Evolutionary conservation across 192 early-diverging fungal genomes (phyloP).

Genomic region (Coemansia sp.): DNA sequence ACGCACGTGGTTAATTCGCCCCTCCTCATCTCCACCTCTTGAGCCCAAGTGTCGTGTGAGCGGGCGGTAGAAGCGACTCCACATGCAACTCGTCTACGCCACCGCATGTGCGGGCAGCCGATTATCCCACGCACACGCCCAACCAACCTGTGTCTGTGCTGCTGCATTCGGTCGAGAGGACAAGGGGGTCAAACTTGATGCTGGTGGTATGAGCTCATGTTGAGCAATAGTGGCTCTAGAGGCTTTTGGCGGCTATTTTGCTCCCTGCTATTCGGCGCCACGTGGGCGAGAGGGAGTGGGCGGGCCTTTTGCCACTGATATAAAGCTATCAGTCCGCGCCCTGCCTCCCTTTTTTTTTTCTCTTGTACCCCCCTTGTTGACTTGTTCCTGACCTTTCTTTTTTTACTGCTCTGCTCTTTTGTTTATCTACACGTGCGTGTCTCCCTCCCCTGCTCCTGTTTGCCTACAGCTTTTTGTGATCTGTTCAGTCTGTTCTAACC

Average conservation of each 20-base stretch:
- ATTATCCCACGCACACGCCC: slow-evolving; percentile 10
- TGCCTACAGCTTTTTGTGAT: neutral
- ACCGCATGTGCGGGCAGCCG: neutral
- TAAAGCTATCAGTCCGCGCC: neutral
- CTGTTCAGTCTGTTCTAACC: neutral
- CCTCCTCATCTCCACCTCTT: neutral
- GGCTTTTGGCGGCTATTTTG: slow-evolving; percentile 5
- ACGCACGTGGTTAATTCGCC: neutral
- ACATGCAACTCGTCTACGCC: slow-evolving; percentile 4
- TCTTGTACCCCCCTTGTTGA: neutral
- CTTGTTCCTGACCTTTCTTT: neutral
- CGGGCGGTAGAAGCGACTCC: neutral
- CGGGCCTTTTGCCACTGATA: neutral
- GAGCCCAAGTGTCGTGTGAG: neutral
- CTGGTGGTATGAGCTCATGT: neutral
- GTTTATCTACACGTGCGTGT: neutral
- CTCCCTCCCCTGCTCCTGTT: neutral
- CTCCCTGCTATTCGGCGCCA: slow-evolving; percentile 6
- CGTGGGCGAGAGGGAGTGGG: neutral
- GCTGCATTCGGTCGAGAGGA: slow-evolving; percentile 3
- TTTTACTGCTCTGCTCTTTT: neutral
- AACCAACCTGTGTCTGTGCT: neutral
- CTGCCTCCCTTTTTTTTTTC: neutral
- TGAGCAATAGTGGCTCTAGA: slow-evolving; percentile 1
- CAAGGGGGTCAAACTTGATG: neutral